These are phyloP conservation scores for Mycena crocata DNA, from an alignment of 768 basidiomycete genomes.

Conservation along the genomic window DNA sequence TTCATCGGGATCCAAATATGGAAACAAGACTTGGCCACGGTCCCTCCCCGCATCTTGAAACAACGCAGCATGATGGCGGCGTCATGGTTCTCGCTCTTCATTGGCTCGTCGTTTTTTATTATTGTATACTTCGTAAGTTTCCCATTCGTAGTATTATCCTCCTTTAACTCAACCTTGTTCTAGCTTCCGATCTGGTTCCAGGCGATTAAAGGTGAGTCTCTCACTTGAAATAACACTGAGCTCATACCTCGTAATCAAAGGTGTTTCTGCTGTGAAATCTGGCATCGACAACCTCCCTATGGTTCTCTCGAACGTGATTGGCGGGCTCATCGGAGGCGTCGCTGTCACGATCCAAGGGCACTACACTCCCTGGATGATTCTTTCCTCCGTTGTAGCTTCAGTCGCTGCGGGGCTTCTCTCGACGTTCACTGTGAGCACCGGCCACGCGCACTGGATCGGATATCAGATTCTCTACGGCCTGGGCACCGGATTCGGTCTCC, in stretches of 20 bases:
- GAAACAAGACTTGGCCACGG: conserved; percentile 30
- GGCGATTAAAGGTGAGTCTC: not conserved
- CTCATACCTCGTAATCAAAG: too few species aligned
- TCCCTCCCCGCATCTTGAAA: conserved; percentile 30
- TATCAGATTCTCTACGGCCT: conserved; percentile 22
- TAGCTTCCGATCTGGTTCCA: not conserved
- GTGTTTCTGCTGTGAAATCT: conserved; percentile 25
- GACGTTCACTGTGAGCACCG: conserved; percentile 19
- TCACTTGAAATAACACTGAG: conserved; percentile 1
- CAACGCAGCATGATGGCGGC: conserved; percentile 28
- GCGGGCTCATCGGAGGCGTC: conserved; percentile 1
- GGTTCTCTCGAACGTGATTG: conserved; percentile 21
- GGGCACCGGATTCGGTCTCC: conserved; percentile 15
- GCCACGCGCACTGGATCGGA: conserved; percentile 18
- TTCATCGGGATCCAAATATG: conserved; percentile 34
- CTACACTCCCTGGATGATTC: conserved; percentile 19
- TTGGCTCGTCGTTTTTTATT: conserved; percentile 32
- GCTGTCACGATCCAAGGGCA: conserved; percentile 23
- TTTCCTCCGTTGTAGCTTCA: conserved; percentile 22
- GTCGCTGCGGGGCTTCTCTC: conserved; percentile 23
- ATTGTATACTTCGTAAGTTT: conserved; percentile 30
- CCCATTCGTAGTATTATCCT: not conserved
- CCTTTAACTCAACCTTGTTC: conserved; percentile 16
- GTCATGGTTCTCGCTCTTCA: conserved; percentile 11
- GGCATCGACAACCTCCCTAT: conserved; percentile 31